phyloP scores from a whole-genome alignment of 495 filamentous ascomycete species.

The Friedmanniomyces endolithicus region DNA sequence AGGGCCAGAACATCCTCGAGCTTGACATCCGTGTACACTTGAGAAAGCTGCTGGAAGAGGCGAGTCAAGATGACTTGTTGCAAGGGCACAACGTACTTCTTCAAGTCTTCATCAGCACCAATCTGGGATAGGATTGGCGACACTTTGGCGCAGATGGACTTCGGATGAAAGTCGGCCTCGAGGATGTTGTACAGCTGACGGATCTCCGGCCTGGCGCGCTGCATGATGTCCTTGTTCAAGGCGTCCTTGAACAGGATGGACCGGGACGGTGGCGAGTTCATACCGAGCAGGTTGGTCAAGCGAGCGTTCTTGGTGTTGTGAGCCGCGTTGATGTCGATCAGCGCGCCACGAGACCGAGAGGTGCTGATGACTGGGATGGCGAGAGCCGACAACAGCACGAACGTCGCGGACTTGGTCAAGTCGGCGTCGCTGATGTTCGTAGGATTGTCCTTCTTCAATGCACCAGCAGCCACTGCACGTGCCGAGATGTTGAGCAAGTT shows the following conservation, averaged over 20 bases:
- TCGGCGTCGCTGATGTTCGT: slow-evolving; percentile 69
- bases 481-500: slow-evolving; percentile 86
- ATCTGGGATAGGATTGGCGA: slow-evolving; percentile 91
- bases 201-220: slow-evolving; percentile 84
- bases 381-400: slow-evolving; percentile 88
- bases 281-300: slow-evolving; percentile 88
- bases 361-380: slow-evolving; percentile 98
- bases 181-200: slow-evolving; percentile 94
- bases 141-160: slow-evolving; percentile 98
- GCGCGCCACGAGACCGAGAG: slow-evolving; percentile 82
- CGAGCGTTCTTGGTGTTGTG: slow-evolving; percentile 98
- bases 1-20: slow-evolving; percentile 87
- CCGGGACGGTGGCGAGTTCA: slow-evolving; percentile 78
- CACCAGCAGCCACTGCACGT: slow-evolving; percentile 69
- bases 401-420: slow-evolving; percentile 77
- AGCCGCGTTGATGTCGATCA: slow-evolving; percentile 92
- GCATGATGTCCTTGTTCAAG: slow-evolving; percentile 82
- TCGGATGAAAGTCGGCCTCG: slow-evolving; percentile 96
- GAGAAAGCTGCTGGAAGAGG: slow-evolving; percentile 96
- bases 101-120: slow-evolving; percentile 87
- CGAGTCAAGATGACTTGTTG: slow-evolving; percentile 98
- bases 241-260: slow-evolving; percentile 89
- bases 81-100: slow-evolving; percentile 84
- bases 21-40: slow-evolving; percentile 97
- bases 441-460: slow-evolving; percentile 88